Evolutionary conservation across 2,329 filamentous ascomycete genomes (phyloP).

Genomic region (Pseudogymnoascus sp.): DNA sequence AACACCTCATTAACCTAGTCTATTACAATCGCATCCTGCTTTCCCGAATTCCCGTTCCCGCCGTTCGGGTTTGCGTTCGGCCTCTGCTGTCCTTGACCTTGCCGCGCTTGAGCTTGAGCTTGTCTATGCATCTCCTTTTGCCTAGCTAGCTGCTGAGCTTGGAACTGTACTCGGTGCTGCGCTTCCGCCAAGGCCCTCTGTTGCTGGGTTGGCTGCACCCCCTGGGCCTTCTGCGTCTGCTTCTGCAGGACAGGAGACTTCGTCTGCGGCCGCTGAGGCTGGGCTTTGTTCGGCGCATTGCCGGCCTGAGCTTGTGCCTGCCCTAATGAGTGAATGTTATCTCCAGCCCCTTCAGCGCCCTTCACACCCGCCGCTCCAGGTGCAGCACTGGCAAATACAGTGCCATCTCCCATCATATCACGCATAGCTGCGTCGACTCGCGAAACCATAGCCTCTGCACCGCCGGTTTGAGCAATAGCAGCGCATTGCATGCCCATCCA

Average conservation of each 20-base stretch:
- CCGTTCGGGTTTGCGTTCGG: not conserved
- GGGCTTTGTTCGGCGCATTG: not conserved
- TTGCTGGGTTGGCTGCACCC: not conserved
- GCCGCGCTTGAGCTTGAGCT: not conserved
- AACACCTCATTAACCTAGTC: constrained; percentile 8
- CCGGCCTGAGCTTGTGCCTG: not conserved
- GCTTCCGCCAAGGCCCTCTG: not conserved
- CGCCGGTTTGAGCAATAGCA: constrained; percentile 37
- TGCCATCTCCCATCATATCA: not conserved
- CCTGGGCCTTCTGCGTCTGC: not conserved
- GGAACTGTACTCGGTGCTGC: not conserved
- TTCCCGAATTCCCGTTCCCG: not conserved
- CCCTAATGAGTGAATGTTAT: not conserved
- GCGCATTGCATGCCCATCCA: constrained; percentile 43
- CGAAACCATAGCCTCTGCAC: constrained; percentile 38
- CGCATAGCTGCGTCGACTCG: constrained; percentile 40
- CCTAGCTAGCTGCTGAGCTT: not conserved
- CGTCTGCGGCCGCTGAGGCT: not conserved
- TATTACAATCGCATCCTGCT: constrained; percentile 7
- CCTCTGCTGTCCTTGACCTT: not conserved
- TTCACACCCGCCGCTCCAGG: not conserved
- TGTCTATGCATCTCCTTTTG: constrained; percentile 1
- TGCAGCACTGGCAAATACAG: not conserved
- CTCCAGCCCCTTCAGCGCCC: not conserved
- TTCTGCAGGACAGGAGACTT: not conserved